These are phyloP conservation scores for Saccharum hybrid DNA, from an alignment of 202 grass and related monocot genomes.

Conservation along the genomic window DNA sequence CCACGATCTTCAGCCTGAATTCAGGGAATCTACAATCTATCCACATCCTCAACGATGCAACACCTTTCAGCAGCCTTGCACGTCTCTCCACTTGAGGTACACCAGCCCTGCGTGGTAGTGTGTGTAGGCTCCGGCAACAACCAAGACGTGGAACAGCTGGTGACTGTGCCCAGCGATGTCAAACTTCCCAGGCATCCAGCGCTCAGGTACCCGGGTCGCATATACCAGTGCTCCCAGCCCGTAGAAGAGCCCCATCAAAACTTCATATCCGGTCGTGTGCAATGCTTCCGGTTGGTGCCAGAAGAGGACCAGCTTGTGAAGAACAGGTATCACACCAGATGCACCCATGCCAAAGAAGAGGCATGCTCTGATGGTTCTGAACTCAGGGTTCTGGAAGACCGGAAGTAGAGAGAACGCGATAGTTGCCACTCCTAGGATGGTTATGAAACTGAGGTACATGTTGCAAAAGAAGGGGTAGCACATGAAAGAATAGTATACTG, in stretches of 20 bases:
- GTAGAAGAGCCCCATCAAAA: conserved; percentile 91
- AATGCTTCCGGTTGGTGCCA: conserved; percentile 80
- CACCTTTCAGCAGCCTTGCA: conserved; percentile 73
- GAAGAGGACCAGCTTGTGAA: conserved; percentile 86
- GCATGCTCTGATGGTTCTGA: conserved; percentile 68
- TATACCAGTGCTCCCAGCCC: conserved; percentile 92
- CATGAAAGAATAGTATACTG: conserved; percentile 96
- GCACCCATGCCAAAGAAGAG: conserved; percentile 96
- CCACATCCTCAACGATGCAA: not conserved
- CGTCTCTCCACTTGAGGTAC: conserved; percentile 92
- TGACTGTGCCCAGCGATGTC: conserved; percentile 97
- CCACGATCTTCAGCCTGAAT: conserved; percentile 9
- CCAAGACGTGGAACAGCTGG: conserved; percentile 92
- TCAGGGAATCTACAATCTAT: conserved; percentile 33
- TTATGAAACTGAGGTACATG: conserved; percentile 85
- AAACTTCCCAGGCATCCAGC: conserved; percentile 99
- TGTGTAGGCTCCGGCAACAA: conserved; percentile 89
- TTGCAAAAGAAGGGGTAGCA: conserved; percentile 95
- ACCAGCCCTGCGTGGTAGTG: conserved; percentile 87
- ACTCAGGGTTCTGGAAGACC: conserved; percentile 87
- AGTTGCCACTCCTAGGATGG: conserved; percentile 74
- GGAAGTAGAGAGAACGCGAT: conserved; percentile 78
- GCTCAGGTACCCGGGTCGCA: conserved; percentile 84
- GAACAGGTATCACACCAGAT: conserved; percentile 83
- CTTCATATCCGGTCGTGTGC: conserved; percentile 85